A percentile compares a stretch with the other conserved stretches of the same genome.
phyloP scores from a whole-genome alignment of 2,329 filamentous ascomycete species.

The Diaporthe capsici region DNA sequence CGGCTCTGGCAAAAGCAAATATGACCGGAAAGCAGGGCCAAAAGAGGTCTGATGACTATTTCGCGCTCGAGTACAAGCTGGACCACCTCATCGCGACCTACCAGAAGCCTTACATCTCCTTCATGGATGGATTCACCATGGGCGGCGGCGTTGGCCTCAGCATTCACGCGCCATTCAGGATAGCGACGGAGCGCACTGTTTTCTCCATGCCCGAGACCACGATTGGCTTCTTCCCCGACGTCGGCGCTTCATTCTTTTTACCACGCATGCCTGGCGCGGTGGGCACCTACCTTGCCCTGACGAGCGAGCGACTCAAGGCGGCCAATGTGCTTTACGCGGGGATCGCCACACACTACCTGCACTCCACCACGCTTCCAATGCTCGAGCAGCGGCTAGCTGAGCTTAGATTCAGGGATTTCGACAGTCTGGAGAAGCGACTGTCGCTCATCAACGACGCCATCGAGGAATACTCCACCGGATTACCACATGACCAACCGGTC shows the following conservation, averaged over 20 bases:
- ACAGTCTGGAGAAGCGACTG: constrained; percentile 73
- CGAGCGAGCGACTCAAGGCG: constrained; percentile 85
- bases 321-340: constrained; percentile 91
- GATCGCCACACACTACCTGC: constrained; percentile 94
- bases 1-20: constrained; percentile 82
- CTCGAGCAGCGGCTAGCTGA: constrained; percentile 90
- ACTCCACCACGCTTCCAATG: constrained; percentile 86
- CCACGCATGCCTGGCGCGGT: constrained; percentile 88
- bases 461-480: constrained; percentile 89
- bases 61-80: constrained; percentile 94
- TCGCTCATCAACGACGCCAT: constrained; percentile 87
- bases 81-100: constrained; percentile 97
- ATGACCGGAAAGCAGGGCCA: constrained; percentile 77
- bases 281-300: constrained; percentile 94
- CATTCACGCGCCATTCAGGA: constrained; percentile 94
- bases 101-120: constrained; percentile 90
- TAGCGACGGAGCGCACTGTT: constrained; percentile 94
- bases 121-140: constrained; percentile 99
- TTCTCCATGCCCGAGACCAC: constrained; percentile 99
- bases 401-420: constrained; percentile 87
- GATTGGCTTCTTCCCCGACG: constrained; percentile 98
- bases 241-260: constrained; percentile 96
- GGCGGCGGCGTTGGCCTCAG: constrained; percentile 95
- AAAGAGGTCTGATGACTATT: constrained; percentile 85
- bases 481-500: constrained; percentile 82